Base-by-base conservation (phyloP, 2,329 filamentous ascomycete genomes). In the Alternaria triticina region DNA sequence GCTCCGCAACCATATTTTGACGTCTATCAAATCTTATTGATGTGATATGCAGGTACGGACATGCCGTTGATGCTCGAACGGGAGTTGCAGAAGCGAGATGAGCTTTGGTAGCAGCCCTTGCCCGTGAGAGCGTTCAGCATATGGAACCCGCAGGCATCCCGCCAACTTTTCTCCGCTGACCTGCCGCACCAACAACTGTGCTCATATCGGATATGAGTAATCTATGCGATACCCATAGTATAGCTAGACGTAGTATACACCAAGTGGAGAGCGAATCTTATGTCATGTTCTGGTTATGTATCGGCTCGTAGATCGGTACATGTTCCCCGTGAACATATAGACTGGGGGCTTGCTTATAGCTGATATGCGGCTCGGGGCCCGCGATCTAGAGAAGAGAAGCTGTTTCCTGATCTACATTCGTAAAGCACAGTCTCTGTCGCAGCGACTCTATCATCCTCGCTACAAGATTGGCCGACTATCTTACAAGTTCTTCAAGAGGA, bases 131-230 rank as follows among this genome's bases (percentile, higher is more conserved):
- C 15, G 23, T 25, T 12, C 20, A 27, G 33, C 17, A 27, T 28
- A 20, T 28, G 40, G 22, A 40, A 7, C 52, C 11, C 15, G 36
- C 64, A 70, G 65, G 67, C 67, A 70, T 70, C 40, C 59, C 67
- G 67, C 69, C 69, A 68, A 68, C 61, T 68, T 69, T 66, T 57
- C 47, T 36, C 22, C 23, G 40, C 28, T 28, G 25, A 43, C 25
- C 20, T 25, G 17, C 11, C 27, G 17, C 17, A 23, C 30, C 22
- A 44, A 12, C 15, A 25, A 20, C 7, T 28, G 33, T 54, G 52
- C 52, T 44, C 25, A 27, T 54, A 40, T 27, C 33, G 22, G 33
- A 12, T 27, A 13, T 54, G 22, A 23, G 52, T 54, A 54, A 27
- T 33, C 15, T 54, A 54, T 54, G 40, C n/a, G 10, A 17, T 23